Evolutionary conservation across 148 eudicot genomes (phyloP).

Genomic region (Amaranthus palmeri): DNA sequence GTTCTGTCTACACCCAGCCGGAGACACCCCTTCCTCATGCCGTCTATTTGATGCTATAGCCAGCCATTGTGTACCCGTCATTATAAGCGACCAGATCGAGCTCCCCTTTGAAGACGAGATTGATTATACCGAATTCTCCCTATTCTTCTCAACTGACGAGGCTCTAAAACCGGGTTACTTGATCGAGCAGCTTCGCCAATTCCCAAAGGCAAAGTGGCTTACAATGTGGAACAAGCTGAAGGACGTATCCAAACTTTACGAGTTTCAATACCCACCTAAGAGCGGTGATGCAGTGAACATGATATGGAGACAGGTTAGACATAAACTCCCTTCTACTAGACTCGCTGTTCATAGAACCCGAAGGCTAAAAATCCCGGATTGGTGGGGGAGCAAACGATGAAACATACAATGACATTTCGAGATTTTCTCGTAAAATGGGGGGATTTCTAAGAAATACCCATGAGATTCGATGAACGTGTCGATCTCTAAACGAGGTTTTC

Average conservation of each 20-base stretch:
- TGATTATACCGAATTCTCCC: constrained; percentile 61
- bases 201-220: constrained; percentile 70
- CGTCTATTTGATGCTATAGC: constrained; percentile 85
- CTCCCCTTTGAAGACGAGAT: constrained; percentile 81
- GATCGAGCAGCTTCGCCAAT: constrained; percentile 45
- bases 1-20: constrained; percentile 86
- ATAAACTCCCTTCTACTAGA: constrained; percentile 64
- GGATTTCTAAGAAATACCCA: no score
- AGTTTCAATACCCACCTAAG: constrained; percentile 83
- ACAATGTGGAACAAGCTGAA: constrained; percentile 74
- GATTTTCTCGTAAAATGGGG: no score
- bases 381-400: constrained; percentile 65
- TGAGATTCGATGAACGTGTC: no score
- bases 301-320: constrained; percentile 88
- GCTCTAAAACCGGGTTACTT: constrained; percentile 56
- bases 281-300: constrained; percentile 73
- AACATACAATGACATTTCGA: no score
- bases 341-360: constrained; percentile 73
- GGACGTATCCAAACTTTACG: constrained; percentile 64
- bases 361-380: constrained; percentile 82
- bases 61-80: constrained; percentile 87
- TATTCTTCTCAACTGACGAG: constrained; percentile 67
- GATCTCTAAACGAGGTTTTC: no score
- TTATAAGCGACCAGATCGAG: constrained; percentile 77
- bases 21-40: constrained; percentile 92